Base-by-base conservation (phyloP, 257 asterid genomes). In the Nicotiana undulata region DNA sequence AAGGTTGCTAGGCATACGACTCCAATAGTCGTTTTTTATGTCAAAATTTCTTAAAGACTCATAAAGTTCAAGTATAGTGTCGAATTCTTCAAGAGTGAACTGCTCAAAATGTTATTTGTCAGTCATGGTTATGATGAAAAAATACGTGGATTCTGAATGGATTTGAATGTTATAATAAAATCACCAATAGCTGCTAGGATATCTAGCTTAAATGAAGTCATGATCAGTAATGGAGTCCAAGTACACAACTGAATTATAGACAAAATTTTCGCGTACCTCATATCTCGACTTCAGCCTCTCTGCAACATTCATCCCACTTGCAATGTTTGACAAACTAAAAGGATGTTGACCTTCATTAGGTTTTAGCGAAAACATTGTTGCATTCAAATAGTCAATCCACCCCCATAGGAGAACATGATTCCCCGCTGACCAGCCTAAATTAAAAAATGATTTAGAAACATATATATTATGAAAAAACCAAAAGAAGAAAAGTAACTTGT, bases 341-440 rank as follows among this genome's bases (percentile, higher is more conserved):
- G 99, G 99, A 74, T 84, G 90, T 82, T 88, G 91, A 26, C 94
- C 95, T 89, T 92, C 94, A 2, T 80, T 87, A 40, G 94, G 80
- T 65, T 90, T 94, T 58, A 96, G 90, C 58, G 99, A 96, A 83
- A 96, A 96, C 97, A 96, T 91, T 74, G 98, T 90, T 60, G 99
- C 91, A 6, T n/a, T n/a, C n/a, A n/a, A n/a, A n/a, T n/a, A n/a
- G 92, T 82, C 82, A 88, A 89, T 76, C 99, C 98, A 84, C 98
- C 92, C 8, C 99, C 98, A 6, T 96, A 96, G 20, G 99, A 96
- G 84, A 94, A 94, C 87, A 96, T 28, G 80, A 96, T 78, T 89
- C 90, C 98, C 89, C 99, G 85, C 82, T 96, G 85, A 67, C 99
- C 99, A 34, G n/a, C n/a, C n/a, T n/a, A n/a, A n/a, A n/a, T n/a